Percentiles rank a stretch among this genome's conserved stretches.
phyloP scores from a whole-genome alignment of 768 basidiomycete species.

The Crucibulum laeve region DNA sequence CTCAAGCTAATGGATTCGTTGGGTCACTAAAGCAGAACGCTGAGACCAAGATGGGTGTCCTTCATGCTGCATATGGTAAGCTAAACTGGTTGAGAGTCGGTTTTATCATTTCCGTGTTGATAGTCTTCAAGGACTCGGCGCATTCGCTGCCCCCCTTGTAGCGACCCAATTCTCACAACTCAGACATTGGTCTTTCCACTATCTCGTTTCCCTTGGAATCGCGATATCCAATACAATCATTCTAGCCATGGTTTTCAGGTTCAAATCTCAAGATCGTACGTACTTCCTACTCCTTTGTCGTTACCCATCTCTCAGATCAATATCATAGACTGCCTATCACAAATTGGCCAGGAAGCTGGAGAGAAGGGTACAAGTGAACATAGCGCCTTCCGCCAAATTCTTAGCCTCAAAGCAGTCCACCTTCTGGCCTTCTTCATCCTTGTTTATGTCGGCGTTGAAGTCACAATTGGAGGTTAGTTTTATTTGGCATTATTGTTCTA shows the following conservation, averaged over 20 bases:
- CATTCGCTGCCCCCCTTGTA: slow-evolving; percentile 65
- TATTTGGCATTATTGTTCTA: neutral
- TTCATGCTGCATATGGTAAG: slow-evolving; percentile 62
- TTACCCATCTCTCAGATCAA: neutral
- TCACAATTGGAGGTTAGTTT: slow-evolving; percentile 44
- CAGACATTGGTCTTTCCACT: slow-evolving; percentile 74
- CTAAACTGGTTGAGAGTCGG: neutral
- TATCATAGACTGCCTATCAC: slow-evolving; percentile 37
- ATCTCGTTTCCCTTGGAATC: slow-evolving; percentile 65
- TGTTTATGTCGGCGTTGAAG: slow-evolving; percentile 69
- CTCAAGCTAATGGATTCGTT: slow-evolving; percentile 70
- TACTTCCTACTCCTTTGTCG: neutral
- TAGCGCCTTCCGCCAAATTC: slow-evolving; percentile 46
- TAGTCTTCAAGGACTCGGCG: slow-evolving; percentile 49
- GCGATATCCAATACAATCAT: slow-evolving; percentile 50
- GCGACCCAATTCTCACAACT: slow-evolving; percentile 77
- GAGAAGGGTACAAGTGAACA: slow-evolving; percentile 28
- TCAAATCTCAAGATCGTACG: slow-evolving; percentile 66
- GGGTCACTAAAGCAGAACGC: slow-evolving; percentile 52
- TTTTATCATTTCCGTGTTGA: neutral
- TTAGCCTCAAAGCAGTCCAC: slow-evolving; percentile 51
- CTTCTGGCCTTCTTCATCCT: slow-evolving; percentile 59
- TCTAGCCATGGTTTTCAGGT: slow-evolving; percentile 57
- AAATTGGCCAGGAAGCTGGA: slow-evolving; percentile 39
- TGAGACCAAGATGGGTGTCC: slow-evolving; percentile 62